Evolutionary conservation across 1,139 yeast species (phyloP).

Genomic region (Pichia sp.): DNA sequence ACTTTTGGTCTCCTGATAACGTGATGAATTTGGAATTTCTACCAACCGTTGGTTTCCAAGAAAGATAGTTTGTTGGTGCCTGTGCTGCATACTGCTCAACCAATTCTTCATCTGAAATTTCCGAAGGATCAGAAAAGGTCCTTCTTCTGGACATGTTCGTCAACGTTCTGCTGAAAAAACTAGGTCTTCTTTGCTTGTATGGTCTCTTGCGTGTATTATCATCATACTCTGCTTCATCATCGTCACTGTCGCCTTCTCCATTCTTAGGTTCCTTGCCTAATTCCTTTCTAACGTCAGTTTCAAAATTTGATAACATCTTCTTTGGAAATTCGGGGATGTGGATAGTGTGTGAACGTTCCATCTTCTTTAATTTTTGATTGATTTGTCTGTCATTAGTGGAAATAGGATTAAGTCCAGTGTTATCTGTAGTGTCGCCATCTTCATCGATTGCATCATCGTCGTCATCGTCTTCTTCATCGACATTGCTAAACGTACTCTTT

Average conservation of each 20-base stretch:
- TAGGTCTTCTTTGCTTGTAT: constrained; percentile 21
- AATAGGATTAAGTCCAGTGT: constrained; percentile 11
- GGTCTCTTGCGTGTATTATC: neutral
- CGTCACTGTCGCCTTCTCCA: constrained; percentile 1
- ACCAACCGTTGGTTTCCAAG: constrained; percentile 94
- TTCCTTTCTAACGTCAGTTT: constrained; percentile 2
- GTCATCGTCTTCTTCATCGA: constrained; percentile 8
- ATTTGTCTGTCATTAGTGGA: constrained; percentile 7
- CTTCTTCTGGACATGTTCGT: constrained; percentile 20
- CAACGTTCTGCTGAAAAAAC: constrained; percentile 26
- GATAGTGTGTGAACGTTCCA: constrained; percentile 11
- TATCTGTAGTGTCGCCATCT: constrained; percentile 4
- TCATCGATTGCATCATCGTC: constrained; percentile 6
- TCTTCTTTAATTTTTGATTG: constrained; percentile 4
- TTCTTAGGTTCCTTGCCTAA: constrained; percentile 14
- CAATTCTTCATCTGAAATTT: constrained; percentile 27
- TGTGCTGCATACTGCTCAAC: constrained; percentile 22
- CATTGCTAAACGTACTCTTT: too few species aligned
- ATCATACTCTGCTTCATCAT: neutral
- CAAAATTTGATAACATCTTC: constrained; percentile 6
- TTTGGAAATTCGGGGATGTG: constrained; percentile 14
- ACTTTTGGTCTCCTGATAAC: constrained; percentile 79
- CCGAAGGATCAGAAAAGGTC: constrained; percentile 17
- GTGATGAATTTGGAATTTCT: constrained; percentile 91
- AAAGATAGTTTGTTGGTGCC: constrained; percentile 48